phyloP scores from a whole-genome alignment of 2,329 filamentous ascomycete genomes.

The Aureobasidium sp. region DNA sequence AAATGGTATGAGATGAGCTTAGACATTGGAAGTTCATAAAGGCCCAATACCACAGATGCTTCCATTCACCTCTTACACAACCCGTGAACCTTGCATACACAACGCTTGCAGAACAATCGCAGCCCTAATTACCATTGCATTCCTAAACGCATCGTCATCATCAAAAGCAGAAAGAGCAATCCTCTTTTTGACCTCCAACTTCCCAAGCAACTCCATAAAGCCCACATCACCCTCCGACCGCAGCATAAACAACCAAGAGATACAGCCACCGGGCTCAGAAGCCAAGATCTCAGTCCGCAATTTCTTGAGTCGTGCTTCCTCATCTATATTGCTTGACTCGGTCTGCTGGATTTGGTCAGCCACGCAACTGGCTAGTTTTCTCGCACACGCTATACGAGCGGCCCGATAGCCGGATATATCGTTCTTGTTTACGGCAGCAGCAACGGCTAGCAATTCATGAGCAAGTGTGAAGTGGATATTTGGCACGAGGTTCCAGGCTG shows the following conservation, averaged over 20 bases:
- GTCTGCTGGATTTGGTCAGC: neutral
- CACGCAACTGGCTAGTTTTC: neutral
- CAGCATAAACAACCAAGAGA: conserved; percentile 4
- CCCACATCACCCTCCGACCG: neutral
- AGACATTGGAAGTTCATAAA: too few relatives aligned
- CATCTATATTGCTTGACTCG: neutral
- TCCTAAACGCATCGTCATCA: neutral
- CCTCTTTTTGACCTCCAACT: neutral
- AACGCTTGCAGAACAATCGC: neutral
- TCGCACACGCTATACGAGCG: neutral
- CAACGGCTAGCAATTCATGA: neutral
- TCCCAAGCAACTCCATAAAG: neutral
- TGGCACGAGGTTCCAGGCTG: neutral
- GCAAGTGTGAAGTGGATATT: neutral
- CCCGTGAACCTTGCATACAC: neutral
- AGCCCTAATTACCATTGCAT: neutral
- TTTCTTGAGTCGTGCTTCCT: neutral
- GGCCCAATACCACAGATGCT: neutral
- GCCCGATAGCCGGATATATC: neutral
- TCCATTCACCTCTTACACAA: neutral
- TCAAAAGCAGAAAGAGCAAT: neutral
- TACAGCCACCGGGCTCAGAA: neutral
- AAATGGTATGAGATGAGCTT: too few relatives aligned
- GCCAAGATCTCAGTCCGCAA: neutral
- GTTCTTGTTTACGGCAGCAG: neutral